Evolutionary conservation across 805 yeast species (phyloP), one percentile per base, ranked within the genome.

Genomic region (Suhomyces tanzawaensis): DNA sequence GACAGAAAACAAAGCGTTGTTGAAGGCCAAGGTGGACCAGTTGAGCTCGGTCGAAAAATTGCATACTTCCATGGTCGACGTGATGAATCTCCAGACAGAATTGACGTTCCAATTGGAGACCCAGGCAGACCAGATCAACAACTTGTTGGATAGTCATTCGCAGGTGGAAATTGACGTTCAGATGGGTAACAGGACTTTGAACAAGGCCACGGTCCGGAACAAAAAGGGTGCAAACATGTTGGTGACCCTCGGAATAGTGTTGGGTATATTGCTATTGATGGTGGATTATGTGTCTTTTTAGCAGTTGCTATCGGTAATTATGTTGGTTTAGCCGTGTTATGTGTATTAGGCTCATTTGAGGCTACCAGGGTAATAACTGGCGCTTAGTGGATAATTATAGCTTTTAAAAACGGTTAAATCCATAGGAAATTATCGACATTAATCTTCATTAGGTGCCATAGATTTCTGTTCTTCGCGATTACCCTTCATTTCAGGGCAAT

Each of bases 31-130:
- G 48, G 63, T 76, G n/a, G 74, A 74, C 34, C 84, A 83, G 44
- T 50, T 82, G 19, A 66, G 74, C 28, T 78, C 80, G 43, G 83
- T 81, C 6, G 78, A 76, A 42, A 66, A 72, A 42, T 67, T 84
- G 24, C 83, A 82, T 49, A 65, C 65, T 19, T 75, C 86, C 1
- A 79, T 83, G 58, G 55, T 79, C 30, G 96, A 87, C 52, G 82
- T 90, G 29, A 74, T 89, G 1, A 76, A 81, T 38, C 59, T 90
- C 44, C 91, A 89, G 52, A 70, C 81, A 17, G 93, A 86, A 52
- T 67, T 89, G 37, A 73, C 86, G 9, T 68, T 81, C 38, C 95
- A 90, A 55, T 66, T 89, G 33, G 76, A 77, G 17, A 58, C 77
- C 1, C 97, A 89, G 60, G 78, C 83, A 4, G 83, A 82, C 37